Conservation (phyloP, 148 eudicot genomes). For the Beta vulgaris region DNA sequence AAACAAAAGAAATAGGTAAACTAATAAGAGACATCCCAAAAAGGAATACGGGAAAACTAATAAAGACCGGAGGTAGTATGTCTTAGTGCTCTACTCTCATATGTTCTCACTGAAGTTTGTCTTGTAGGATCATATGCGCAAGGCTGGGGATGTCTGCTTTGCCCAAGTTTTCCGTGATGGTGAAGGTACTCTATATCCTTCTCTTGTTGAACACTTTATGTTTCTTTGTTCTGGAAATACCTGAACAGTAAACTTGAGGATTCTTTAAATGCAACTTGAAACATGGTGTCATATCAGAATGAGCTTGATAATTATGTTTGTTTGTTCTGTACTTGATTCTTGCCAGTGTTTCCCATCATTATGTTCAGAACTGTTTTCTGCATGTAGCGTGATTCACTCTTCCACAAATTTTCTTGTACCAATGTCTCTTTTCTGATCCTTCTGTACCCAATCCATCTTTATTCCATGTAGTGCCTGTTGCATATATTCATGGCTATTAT, state of each 20-base stretch:
- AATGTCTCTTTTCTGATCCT: neutral
- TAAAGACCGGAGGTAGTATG: too few species aligned
- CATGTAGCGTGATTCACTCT: neutral
- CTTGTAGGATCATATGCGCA: slow-evolving; percentile 48
- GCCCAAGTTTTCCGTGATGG: slow-evolving; percentile 45
- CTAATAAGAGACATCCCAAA: too few species aligned
- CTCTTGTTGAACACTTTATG: neutral
- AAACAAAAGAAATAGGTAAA: too few species aligned
- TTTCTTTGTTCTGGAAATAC: neutral
- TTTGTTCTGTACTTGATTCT: neutral
- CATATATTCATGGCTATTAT: neutral
- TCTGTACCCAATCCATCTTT: neutral
- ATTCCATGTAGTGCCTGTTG: neutral
- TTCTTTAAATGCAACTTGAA: neutral
- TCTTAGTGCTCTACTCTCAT: neutral
- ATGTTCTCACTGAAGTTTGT: neutral
- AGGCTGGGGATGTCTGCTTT: slow-evolving; percentile 54
- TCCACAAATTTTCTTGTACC: neutral
- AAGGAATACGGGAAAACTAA: too few species aligned
- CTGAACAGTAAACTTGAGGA: neutral
- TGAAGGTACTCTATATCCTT: slow-evolving; percentile 31
- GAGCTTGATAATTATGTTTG: too few species aligned
- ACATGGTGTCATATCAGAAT: neutral
- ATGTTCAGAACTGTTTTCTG: neutral
- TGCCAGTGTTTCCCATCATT: too few species aligned